Evolutionary conservation across 1,284 basidiomycete species (phyloP).

Genomic region (Neonothopanus nambi): DNA sequence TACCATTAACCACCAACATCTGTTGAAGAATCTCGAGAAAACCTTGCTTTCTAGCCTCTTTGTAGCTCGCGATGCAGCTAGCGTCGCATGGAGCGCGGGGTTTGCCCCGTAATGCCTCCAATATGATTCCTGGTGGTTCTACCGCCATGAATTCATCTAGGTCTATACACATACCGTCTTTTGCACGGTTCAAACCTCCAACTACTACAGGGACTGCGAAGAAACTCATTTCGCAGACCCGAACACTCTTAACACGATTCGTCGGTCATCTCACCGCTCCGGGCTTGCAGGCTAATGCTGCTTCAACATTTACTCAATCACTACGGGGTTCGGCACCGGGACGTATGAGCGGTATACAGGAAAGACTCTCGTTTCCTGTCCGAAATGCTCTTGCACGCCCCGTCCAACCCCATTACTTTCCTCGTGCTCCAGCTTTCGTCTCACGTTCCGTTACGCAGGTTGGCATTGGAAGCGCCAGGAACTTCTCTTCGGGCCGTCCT

Average conservation of each 20-base stretch:
- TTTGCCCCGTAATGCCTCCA: conserved; percentile 34
- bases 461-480: conserved; percentile 69
- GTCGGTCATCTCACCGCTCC: conserved; percentile 60
- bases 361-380: conserved; percentile 52
- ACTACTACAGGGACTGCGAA: conserved; percentile 39
- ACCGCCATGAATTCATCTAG: conserved; percentile 28
- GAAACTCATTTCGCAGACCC: conserved; percentile 53
- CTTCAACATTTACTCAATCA: conserved; percentile 33
- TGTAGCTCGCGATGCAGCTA: conserved; percentile 43
- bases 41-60: no score
- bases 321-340: conserved; percentile 38
- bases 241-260: conserved; percentile 53
- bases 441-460: conserved; percentile 57
- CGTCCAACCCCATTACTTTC: conserved; percentile 52
- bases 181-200: conserved; percentile 24
- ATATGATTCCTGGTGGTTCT: conserved; percentile 13
- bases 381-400: conserved; percentile 47
- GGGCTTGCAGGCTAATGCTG: conserved; percentile 40
- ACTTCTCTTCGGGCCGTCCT: conserved; percentile 68
- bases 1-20: no score
- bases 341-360: conserved; percentile 42
- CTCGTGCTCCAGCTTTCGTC: conserved; percentile 51
- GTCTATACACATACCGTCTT: conserved; percentile 44
- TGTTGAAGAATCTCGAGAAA: no score
- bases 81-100: conserved; percentile 53